phyloP scores from a whole-genome alignment of 345 rosid genomes.

The Boechera retrofracta region DNA sequence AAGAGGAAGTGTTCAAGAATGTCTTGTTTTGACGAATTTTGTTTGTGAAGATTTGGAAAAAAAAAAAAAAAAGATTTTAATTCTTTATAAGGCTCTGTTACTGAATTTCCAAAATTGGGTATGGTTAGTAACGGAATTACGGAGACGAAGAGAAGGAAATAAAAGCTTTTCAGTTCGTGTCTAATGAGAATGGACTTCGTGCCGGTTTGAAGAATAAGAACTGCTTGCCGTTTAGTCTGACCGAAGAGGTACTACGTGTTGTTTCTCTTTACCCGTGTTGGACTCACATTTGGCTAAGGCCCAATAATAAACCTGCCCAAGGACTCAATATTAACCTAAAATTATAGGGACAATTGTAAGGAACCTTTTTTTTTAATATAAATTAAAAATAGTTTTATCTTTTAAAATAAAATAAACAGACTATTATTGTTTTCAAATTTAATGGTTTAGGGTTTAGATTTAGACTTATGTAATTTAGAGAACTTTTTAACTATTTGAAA shows the following conservation, averaged over 20 bases:
- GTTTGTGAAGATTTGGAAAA: slow-evolving; percentile 23
- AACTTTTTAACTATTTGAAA: background rate
- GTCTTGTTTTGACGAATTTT: slow-evolving; percentile 13
- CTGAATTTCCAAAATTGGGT: slow-evolving; percentile 41
- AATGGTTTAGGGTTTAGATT: no score
- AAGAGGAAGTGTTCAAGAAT: slow-evolving; percentile 32
- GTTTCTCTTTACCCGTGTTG: background rate
- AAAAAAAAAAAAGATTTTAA: background rate
- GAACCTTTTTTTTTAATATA: no score
- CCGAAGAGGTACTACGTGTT: slow-evolving; percentile 13
- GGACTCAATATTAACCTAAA: no score
- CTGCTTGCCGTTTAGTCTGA: slow-evolving; percentile 16
- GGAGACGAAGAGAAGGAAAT: background rate
- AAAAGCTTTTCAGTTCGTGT: background rate
- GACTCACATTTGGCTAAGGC: slow-evolving; percentile 21
- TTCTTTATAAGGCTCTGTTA: slow-evolving; percentile 35
- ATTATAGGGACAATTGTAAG: no score
- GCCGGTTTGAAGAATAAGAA: background rate
- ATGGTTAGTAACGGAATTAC: slow-evolving; percentile 32
- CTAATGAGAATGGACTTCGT: background rate
- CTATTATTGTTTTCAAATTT: background rate
- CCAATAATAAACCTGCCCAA: background rate
- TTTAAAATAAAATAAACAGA: background rate
- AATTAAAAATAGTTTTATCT: no score
- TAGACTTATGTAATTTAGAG: background rate